Conservation (phyloP, 2,329 filamentous ascomycete species). For the Colletotrichum spaethianum region DNA sequence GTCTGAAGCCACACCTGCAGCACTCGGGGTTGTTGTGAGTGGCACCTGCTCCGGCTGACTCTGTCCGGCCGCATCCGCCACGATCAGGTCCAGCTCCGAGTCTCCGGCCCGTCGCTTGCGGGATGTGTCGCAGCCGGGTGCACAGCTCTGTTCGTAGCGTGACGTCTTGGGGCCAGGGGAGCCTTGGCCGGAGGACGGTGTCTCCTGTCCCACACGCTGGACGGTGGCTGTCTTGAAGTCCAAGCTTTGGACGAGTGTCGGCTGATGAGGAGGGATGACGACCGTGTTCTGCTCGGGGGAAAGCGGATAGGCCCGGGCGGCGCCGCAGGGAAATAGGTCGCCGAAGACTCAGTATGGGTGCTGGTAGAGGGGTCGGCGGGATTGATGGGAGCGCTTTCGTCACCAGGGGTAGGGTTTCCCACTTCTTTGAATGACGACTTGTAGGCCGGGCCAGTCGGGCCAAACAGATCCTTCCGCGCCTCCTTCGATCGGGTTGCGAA, state of each 20-base stretch:
- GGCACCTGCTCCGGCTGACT: constrained; percentile 1
- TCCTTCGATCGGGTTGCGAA: not conserved
- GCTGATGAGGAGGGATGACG: not conserved
- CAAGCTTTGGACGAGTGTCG: not conserved
- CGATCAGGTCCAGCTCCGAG: constrained; percentile 50
- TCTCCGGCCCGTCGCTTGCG: constrained; percentile 50
- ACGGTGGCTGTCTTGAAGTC: not conserved
- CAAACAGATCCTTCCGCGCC: not conserved
- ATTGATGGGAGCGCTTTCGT: not conserved
- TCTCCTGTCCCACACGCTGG: not conserved
- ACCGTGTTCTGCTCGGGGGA: not conserved
- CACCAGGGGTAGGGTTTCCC: not conserved
- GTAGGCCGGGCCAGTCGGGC: not conserved
- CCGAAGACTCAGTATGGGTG: not conserved
- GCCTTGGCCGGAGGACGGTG: not conserved
- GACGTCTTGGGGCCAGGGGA: not conserved
- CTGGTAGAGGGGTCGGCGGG: not conserved
- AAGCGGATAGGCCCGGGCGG: not conserved
- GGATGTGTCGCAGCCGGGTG: constrained; percentile 15
- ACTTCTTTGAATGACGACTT: not conserved
- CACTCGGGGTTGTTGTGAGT: not conserved
- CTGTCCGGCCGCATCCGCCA: constrained; percentile 31
- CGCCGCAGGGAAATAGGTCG: not conserved
- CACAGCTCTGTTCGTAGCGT: not conserved
- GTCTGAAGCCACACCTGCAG: not conserved